Base-by-base conservation (phyloP, 2,329 filamentous ascomycete genomes). In the Leptosphaerulina australis region DNA sequence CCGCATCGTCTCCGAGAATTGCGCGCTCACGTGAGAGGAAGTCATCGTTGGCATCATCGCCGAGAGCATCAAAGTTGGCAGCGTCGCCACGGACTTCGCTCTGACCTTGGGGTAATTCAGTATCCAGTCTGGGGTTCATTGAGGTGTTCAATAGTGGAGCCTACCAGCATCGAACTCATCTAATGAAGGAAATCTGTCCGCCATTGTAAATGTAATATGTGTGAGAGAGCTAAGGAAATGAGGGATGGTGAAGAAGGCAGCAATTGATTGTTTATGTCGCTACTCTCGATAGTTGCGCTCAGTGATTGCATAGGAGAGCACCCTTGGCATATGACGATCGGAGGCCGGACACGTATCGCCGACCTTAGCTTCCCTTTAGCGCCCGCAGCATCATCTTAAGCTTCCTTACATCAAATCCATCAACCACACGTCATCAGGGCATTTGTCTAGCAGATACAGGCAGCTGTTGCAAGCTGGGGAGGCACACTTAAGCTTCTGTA, bases 21-120 rank as follows among this genome's bases (percentile, higher is more conserved):
- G 91, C 94, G 69, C 91, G 90, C 78, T 99, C 94, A 62, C 93
- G 90, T 56, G 90, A 86, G 38, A 97, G 84, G 74, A 99, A 97
- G 75, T 96, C 91, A 68, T 90, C 86, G 56, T 83, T 80, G 24
- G 87, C 86, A 22, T 83, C 79, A 55, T 79, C 81, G 56, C 81
- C 79, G 28, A 84, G 74, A 47, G 76, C 73, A 53, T 79, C 74
- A 50, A 79, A 73, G 53, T 69, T 67, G 51, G 58, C 47, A 39
- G 71, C 66, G 46, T 76, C 67, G 78, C 80, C 75, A 80, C 82
- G 70, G 81, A 80, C 60, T 84, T 77, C 83, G 47, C 87, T 87
- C 77, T 90, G 86, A 69, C 86, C 89, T n/a, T 88, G 75, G 57
- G 26, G 20, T 34, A 18, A 39, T 47, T 63, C 48, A 69, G 69